phyloP scores from a whole-genome alignment of 2,329 filamentous ascomycete species.

The Pestalotiopsis sp. region DNA sequence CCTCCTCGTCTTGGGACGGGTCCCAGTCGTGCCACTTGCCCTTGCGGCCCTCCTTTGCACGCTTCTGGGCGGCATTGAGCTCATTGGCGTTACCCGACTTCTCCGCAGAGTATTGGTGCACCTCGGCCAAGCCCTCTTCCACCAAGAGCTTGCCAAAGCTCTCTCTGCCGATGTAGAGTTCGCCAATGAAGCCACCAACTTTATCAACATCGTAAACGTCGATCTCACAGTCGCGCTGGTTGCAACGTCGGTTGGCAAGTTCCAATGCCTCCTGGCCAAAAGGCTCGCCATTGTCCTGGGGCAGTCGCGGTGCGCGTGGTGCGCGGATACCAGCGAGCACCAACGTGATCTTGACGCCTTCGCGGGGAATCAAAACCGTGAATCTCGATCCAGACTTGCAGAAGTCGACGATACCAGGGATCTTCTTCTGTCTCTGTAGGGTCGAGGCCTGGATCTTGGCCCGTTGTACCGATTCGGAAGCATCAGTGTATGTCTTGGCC shows the following conservation, averaged over 20 bases:
- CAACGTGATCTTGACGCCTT: slow-evolving; percentile 92
- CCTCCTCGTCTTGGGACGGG: slow-evolving; percentile 78
- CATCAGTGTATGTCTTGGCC: slow-evolving; percentile 81
- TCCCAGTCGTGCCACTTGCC: slow-evolving; percentile 95
- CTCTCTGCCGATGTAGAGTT: slow-evolving; percentile 90
- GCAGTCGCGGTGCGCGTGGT: slow-evolving; percentile 78
- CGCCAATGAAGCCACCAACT: slow-evolving; percentile 95
- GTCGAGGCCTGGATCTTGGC: slow-evolving; percentile 91
- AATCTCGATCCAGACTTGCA: slow-evolving; percentile 97
- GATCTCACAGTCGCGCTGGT: slow-evolving; percentile 94
- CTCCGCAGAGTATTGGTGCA: slow-evolving; percentile 94
- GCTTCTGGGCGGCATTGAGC: slow-evolving; percentile 83
- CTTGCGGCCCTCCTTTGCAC: slow-evolving; percentile 86
- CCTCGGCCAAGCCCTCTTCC: slow-evolving; percentile 90
- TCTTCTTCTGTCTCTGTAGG: slow-evolving; percentile 86
- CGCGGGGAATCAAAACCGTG: slow-evolving; percentile 86
- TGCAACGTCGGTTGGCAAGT: slow-evolving; percentile 82
- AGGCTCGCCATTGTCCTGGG: slow-evolving; percentile 83
- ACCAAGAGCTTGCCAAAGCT: slow-evolving; percentile 93
- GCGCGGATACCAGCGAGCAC: slow-evolving; percentile 92
- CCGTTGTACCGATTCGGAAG: slow-evolving; percentile 91
- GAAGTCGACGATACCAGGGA: slow-evolving; percentile 93
- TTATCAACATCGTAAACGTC: slow-evolving; percentile 96
- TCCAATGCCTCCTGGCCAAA: slow-evolving; percentile 96
- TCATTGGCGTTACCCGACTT: slow-evolving; percentile 89